Conservation (phyloP, 2,329 filamentous ascomycete species). For the Pseudogymnoascus sp. region DNA sequence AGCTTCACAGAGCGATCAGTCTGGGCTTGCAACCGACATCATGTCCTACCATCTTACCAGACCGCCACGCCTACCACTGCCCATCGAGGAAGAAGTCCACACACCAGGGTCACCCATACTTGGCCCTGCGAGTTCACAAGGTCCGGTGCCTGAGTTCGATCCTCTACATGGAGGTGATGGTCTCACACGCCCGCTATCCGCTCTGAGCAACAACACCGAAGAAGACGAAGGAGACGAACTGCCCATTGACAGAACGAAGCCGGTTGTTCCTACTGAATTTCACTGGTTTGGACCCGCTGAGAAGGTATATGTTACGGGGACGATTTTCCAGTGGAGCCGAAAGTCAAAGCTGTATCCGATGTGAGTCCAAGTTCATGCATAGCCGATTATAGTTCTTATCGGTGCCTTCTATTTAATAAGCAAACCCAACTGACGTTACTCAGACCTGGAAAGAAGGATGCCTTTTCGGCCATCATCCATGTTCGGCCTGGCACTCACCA, state of each 20-base stretch:
- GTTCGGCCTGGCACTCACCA: slow-evolving; percentile 93
- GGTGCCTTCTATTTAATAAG: not conserved
- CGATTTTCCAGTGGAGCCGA: slow-evolving; percentile 94
- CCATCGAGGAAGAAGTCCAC: slow-evolving; percentile 85
- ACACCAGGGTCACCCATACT: slow-evolving; percentile 87
- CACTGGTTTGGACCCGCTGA: slow-evolving; percentile 80
- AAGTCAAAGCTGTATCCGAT: slow-evolving; percentile 81
- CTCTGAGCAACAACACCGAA: slow-evolving; percentile 57
- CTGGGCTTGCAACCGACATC: slow-evolving; percentile 39
- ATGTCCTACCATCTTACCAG: slow-evolving; percentile 55
- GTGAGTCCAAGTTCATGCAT: slow-evolving; percentile 36
- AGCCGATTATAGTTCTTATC: slow-evolving; percentile 34
- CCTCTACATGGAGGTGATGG: slow-evolving; percentile 40
- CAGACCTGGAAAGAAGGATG: slow-evolving; percentile 41
- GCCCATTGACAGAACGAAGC: slow-evolving; percentile 63
- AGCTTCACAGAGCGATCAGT: slow-evolving; percentile 39
- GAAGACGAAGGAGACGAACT: slow-evolving; percentile 79
- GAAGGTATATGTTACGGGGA: slow-evolving; percentile 93
- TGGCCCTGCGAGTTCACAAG: slow-evolving; percentile 52
- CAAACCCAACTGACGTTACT: slow-evolving; percentile 10
- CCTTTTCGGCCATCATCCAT: slow-evolving; percentile 69
- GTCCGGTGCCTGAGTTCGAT: slow-evolving; percentile 29
- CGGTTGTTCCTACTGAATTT: slow-evolving; percentile 74
- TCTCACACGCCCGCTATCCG: slow-evolving; percentile 46
- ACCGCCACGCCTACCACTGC: slow-evolving; percentile 84